A percentile compares a stretch with the other conserved stretches of the same genome.
Evolutionary conservation across 176 grass and related monocot species (phyloP).

Genomic region (Elaeis guineensis): DNA sequence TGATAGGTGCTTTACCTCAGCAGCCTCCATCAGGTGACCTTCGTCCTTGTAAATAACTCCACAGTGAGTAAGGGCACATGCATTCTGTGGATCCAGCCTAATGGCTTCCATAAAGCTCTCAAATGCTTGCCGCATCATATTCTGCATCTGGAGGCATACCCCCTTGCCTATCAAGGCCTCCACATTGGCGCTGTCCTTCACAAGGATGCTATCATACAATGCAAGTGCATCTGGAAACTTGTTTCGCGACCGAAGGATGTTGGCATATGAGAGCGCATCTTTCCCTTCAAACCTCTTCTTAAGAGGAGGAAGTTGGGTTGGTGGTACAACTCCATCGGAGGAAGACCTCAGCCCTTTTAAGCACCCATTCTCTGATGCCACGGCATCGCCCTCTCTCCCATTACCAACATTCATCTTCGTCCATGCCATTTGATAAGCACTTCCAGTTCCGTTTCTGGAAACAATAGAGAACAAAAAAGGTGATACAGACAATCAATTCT

Average conservation of each 20-base stretch:
- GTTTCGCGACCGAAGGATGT: conserved; percentile 78
- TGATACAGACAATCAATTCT: too few species aligned
- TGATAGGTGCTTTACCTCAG: conserved; percentile 47
- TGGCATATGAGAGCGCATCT: conserved; percentile 57
- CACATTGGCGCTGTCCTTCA: conserved; percentile 49
- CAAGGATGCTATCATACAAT: conserved; percentile 60
- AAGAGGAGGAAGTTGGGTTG: conserved; percentile 6
- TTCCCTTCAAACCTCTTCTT: conserved; percentile 26
- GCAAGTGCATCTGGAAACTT: conserved; percentile 70
- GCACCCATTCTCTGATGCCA: conserved; percentile 1
- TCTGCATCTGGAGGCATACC: conserved; percentile 84
- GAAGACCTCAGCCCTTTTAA: conserved; percentile 3
- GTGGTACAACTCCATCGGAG: background rate
- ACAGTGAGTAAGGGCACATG: conserved; percentile 78
- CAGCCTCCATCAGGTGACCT: conserved; percentile 80
- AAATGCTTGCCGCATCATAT: conserved; percentile 44
- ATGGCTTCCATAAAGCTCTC: conserved; percentile 64
- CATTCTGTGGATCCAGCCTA: conserved; percentile 60
- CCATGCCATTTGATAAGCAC: background rate
- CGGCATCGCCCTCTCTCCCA: conserved; percentile 8
- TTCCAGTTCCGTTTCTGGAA: background rate
- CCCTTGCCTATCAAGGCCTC: conserved; percentile 92
- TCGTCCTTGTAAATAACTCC: conserved; percentile 98
- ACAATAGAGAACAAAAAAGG: background rate
- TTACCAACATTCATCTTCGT: conserved; percentile 1